A percentile compares a stretch with the other conserved stretches of the same genome.
Conservation (phyloP, 306 rosid species). For the Psophocarpus tetragonolobus region DNA sequence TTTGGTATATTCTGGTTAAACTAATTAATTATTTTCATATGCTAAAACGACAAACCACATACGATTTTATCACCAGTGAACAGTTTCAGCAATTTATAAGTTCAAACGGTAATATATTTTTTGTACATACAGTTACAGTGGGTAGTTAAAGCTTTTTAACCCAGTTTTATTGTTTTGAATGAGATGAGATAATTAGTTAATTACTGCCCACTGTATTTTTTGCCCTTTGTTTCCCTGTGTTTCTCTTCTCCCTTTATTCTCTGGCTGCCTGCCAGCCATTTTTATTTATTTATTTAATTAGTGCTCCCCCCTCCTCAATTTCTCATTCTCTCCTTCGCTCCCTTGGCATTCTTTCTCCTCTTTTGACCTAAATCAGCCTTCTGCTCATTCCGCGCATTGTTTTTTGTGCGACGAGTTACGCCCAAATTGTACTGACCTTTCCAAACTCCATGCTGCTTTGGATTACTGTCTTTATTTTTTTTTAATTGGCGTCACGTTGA, state of each 20-base stretch:
- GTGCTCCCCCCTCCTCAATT: constrained; percentile 9
- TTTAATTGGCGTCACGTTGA: constrained; percentile 27
- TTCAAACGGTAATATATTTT: too few relatives aligned
- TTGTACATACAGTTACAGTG: too few relatives aligned
- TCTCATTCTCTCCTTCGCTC: constrained; percentile 36
- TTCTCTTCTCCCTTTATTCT: constrained; percentile 7
- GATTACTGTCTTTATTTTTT: neutral
- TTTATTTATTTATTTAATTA: neutral
- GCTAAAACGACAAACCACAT: too few relatives aligned
- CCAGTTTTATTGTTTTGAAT: neutral
- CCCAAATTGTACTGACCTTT: constrained; percentile 32
- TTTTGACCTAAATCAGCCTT: constrained; percentile 43
- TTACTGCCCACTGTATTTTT: constrained; percentile 21
- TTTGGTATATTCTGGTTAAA: too few relatives aligned
- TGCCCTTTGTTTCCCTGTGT: neutral
- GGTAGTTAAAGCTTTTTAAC: neutral
- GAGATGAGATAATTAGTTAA: neutral
- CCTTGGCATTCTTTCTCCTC: neutral
- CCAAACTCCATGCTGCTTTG: constrained; percentile 14
- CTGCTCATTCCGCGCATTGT: constrained; percentile 10
- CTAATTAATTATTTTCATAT: too few relatives aligned
- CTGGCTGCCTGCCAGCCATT: constrained; percentile 22
- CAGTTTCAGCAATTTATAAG: too few relatives aligned
- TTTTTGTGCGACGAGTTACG: neutral
- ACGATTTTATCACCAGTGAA: too few relatives aligned